These are phyloP conservation scores for Cordyceps fumosorosea DNA, from an alignment of 2,329 filamentous ascomycete species.

Conservation along the genomic window DNA sequence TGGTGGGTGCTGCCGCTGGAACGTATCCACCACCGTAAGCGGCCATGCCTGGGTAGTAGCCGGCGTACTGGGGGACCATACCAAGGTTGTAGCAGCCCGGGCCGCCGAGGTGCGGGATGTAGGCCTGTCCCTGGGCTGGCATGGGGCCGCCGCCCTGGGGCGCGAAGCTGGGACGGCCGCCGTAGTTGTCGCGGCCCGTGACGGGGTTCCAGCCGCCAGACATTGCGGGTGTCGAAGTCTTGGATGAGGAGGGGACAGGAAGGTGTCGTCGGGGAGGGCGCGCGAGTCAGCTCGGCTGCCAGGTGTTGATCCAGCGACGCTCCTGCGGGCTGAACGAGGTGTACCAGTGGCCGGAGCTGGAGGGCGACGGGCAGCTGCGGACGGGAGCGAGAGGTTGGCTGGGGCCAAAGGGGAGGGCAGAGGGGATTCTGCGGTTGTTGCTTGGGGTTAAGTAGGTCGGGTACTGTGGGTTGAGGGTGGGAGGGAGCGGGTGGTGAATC, in stretches of 20 bases:
- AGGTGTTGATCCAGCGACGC: constrained; percentile 27
- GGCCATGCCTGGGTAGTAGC: constrained; percentile 19
- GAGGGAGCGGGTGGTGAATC: background rate
- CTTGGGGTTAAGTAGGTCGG: background rate
- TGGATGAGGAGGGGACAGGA: background rate
- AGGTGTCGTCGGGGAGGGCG: background rate
- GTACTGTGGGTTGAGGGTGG: background rate
- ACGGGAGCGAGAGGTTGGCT: constrained; percentile 22
- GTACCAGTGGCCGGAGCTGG: constrained; percentile 28
- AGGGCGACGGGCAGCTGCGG: background rate
- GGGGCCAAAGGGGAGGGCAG: constrained; percentile 21
- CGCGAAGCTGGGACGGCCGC: constrained; percentile 26
- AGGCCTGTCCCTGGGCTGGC: constrained; percentile 31
- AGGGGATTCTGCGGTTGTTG: constrained; percentile 13
- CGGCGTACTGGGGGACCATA: constrained; percentile 18
- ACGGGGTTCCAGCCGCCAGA: constrained; percentile 35
- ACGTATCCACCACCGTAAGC: constrained; percentile 22
- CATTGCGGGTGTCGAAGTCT: constrained; percentile 20
- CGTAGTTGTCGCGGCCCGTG: constrained; percentile 31
- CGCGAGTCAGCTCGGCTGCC: constrained; percentile 24
- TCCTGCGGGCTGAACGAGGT: constrained; percentile 24
- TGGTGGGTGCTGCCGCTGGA: background rate
- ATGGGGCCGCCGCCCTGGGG: constrained; percentile 28
- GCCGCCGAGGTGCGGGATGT: constrained; percentile 31
- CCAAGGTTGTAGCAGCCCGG: constrained; percentile 29